Percentiles rank a stretch among this genome's conserved stretches.
Conservation (phyloP, 768 basidiomycete species). For the Trametes punicea region DNA sequence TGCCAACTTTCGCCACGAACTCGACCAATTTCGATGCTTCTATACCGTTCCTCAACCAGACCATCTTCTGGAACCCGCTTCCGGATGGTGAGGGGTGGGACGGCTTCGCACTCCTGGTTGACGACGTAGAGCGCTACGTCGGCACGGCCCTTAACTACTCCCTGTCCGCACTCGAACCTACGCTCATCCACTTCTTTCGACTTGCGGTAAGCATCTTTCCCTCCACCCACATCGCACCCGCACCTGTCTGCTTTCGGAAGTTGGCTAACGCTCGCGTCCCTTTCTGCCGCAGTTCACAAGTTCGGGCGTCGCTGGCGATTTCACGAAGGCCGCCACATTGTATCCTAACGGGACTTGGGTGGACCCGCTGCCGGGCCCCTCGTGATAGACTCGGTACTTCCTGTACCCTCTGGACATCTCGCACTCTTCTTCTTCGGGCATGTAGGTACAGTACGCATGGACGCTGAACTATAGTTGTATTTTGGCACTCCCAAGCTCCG, state of each 20-base stretch:
- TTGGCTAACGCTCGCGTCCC: constrained; percentile 11
- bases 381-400: constrained; percentile 25
- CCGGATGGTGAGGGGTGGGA: constrained; percentile 52
- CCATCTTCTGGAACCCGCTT: constrained; percentile 36
- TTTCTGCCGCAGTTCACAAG: constrained; percentile 43
- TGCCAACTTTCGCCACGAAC: constrained; percentile 74
- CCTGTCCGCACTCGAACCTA: constrained; percentile 55
- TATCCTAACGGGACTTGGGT: constrained; percentile 84
- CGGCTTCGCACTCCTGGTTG: constrained; percentile 76
- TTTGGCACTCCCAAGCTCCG: constrained; percentile 7
- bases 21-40: constrained; percentile 61
- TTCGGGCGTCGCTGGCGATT: constrained; percentile 55
- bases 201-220: constrained; percentile 56
- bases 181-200: constrained; percentile 74
- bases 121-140: constrained; percentile 80
- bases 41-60: constrained; percentile 41
- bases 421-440: constrained; percentile 4
- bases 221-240: background rate
- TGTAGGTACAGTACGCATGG: constrained; percentile 9
- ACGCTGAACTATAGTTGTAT: constrained; percentile 16
- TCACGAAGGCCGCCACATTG: constrained; percentile 72
- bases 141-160: constrained; percentile 70
- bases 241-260: background rate
- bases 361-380: constrained; percentile 67
- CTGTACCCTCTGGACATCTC: background rate